Conservation (phyloP, 169 alveolate species). For the Plasmodium reichenowi region DNA sequence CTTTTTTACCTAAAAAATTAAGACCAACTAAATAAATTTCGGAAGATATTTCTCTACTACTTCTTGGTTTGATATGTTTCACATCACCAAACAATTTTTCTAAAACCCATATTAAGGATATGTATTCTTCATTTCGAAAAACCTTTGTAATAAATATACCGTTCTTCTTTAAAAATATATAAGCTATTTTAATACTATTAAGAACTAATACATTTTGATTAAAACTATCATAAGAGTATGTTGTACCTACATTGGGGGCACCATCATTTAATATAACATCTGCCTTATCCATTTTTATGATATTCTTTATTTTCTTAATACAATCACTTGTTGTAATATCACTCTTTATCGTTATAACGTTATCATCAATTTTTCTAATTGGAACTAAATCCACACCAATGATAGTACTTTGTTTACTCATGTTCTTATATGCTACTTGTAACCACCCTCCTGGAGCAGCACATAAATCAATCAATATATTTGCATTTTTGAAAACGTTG, state of each 20-base stretch:
- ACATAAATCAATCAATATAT: constrained; percentile 97
- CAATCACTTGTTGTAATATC: constrained; percentile 92
- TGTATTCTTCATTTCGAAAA: constrained; percentile 93
- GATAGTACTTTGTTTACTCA: constrained; percentile 95
- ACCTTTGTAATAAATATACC: constrained; percentile 84
- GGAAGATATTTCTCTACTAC: constrained; percentile 98
- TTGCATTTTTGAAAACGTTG: constrained; percentile 89
- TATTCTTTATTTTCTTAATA: constrained; percentile 74
- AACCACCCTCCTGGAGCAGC: constrained; percentile 99
- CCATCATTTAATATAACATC: constrained; percentile 99
- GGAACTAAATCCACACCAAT: constrained; percentile 99
- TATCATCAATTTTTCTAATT: constrained; percentile 95
- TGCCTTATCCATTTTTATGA: constrained; percentile 91
- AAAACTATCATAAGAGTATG: constrained; percentile 98
- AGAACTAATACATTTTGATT: constrained; percentile 96
- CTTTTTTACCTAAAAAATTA: constrained; percentile 95
- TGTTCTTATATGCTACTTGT: constrained; percentile 94
- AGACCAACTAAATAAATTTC: constrained; percentile 97
- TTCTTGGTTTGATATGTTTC: constrained; percentile 98
- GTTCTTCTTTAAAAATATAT: constrained; percentile 83
- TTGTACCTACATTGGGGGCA: constrained; percentile 99
- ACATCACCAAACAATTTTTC: constrained; percentile 96
- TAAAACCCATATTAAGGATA: constrained; percentile 96
- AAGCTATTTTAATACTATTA: constrained; percentile 94
- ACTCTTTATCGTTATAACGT: constrained; percentile 94